phyloP scores from a whole-genome alignment of 306 rosid genomes.

The Potentilla sterilis region DNA sequence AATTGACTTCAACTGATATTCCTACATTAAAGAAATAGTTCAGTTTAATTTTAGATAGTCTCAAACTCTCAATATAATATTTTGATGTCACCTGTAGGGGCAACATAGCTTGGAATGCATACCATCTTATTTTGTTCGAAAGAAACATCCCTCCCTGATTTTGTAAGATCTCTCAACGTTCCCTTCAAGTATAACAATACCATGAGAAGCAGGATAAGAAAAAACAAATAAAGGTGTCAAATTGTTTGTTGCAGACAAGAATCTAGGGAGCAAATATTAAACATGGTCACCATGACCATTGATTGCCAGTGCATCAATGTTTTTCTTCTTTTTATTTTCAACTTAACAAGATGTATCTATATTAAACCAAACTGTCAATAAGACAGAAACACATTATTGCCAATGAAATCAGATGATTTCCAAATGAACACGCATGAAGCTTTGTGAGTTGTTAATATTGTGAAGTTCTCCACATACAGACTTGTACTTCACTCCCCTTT shows the following conservation, averaged over 20 bases:
- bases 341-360: neutral
- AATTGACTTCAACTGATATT: neutral
- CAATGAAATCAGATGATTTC: neutral
- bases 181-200: constrained; percentile 49
- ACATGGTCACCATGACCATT: neutral
- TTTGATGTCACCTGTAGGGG: neutral
- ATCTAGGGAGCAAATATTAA: neutral
- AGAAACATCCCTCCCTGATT: constrained; percentile 47
- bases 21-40: neutral
- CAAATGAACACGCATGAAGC: neutral
- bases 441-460: neutral
- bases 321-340: no score
- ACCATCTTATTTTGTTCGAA: constrained; percentile 55
- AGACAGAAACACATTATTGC: neutral
- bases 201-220: constrained; percentile 21
- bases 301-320: neutral
- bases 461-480: neutral
- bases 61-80: neutral
- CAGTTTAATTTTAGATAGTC: neutral
- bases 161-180: constrained; percentile 72
- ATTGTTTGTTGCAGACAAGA: neutral
- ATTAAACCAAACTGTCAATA: neutral
- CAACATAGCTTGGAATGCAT: constrained; percentile 23
- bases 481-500: neutral
- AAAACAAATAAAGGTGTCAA: constrained; percentile 18